A percentile compares a stretch with the other conserved stretches of the same genome.
These are phyloP conservation scores for Coprinellus micaceus DNA, from an alignment of 768 basidiomycete species.

Conservation along the genomic window DNA sequence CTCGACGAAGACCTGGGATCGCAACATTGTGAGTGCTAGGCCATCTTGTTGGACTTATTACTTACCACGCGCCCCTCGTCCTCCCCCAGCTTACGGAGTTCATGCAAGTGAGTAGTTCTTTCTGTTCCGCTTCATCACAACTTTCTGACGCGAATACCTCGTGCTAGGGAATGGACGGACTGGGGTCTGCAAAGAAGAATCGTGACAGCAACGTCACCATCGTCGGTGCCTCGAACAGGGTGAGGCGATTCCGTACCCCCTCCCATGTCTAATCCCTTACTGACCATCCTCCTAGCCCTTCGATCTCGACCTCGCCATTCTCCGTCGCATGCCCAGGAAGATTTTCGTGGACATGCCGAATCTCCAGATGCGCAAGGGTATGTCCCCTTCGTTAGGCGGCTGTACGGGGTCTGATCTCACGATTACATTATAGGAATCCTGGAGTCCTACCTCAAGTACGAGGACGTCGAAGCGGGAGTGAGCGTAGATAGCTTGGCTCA, in stretches of 20 bases:
- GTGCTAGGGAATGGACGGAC: constrained; percentile 20
- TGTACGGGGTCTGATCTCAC: too few relatives aligned
- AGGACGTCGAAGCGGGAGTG: constrained; percentile 8
- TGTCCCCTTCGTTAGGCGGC: too few relatives aligned
- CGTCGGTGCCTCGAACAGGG: constrained; percentile 19
- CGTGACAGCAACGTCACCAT: constrained; percentile 14
- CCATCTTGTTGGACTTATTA: too few relatives aligned
- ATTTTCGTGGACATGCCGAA: constrained; percentile 12
- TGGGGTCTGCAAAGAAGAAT: constrained; percentile 15
- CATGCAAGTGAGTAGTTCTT: constrained; percentile 12
- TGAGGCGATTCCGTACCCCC: not conserved
- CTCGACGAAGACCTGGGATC: constrained; percentile 1
- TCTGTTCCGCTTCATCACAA: not conserved
- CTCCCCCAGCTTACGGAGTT: constrained; percentile 13
- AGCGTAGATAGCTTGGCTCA: constrained; percentile 6
- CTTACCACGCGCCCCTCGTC: not conserved
- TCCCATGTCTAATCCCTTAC: not conserved
- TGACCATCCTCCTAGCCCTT: constrained; percentile 8
- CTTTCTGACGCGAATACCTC: too few relatives aligned
- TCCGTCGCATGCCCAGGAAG: constrained; percentile 11
- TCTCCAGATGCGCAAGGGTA: constrained; percentile 3
- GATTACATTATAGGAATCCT: not conserved
- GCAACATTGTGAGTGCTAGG: not conserved
- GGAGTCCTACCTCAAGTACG: not conserved
- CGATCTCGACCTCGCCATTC: constrained; percentile 17